Base-by-base conservation (phyloP, 2,329 filamentous ascomycete genomes). In the Penicillium sclerotiorum region DNA sequence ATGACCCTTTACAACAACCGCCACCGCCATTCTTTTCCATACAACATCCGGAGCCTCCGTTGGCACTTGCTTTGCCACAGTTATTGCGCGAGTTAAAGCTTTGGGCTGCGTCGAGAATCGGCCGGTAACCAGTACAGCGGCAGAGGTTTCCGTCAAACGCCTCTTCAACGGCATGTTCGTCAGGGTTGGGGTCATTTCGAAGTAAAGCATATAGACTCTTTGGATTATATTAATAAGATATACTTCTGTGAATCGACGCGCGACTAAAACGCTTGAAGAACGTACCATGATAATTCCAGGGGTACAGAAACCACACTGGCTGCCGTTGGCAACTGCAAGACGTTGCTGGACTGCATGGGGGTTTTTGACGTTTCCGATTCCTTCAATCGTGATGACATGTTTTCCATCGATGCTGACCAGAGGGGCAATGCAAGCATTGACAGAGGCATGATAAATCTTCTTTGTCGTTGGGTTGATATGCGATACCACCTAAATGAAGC, bases 111-210 rank as follows among this genome's bases (percentile, higher is more conserved):
- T 97, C 93, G 2, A 97, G 76, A 48, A 99, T 97, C 0, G 94
- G 90, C 45, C 92, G 80, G 67, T 99, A 99, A 5, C 94, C 94
- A 0, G 94, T 99, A 72, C 94, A 99, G 45, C 94, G 84, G 67
- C 94, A 99, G 22, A 97, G 75, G 59, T 99, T 99, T 0, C 94
- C 94, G 69, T 99, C 94, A 63, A 97, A 97, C 0, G 93, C 92
- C 73, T 97, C 94, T 71, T 99, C 94, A 27, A 97, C 81, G 23
- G 95, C 89, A 59, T 90, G 83, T 63, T 93, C 84, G 2, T 84
- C 86, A 0, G 93, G 92, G 17, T 80, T 79, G 4, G 85, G 79
- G 58, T 92, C 88, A 65, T 97, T 97, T 52, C 94, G 83, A 25
- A 99, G 78, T 37, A 97, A 79, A 5, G 94, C 94, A 71, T 99